Base-by-base conservation (phyloP, 148 eudicot species). In the Euryodendron excelsum region DNA sequence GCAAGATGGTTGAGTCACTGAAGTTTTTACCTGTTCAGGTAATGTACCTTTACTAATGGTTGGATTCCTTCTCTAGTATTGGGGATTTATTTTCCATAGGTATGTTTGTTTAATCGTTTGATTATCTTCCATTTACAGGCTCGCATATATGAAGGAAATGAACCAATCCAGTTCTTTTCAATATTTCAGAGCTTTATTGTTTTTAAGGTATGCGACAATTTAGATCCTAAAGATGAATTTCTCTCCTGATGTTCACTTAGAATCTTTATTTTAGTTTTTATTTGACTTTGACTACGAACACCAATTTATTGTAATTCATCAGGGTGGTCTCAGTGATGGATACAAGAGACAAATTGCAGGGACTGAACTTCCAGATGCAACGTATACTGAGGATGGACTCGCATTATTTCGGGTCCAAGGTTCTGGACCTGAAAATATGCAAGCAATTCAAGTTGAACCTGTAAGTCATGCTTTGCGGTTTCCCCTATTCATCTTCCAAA, bases 361-460 rank as follows among this genome's bases (percentile, higher is more conserved):
- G 80, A 85, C 84, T 78, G 94, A 84, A 72, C 74, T 85, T 66
- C 84, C 90, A 23, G 96, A 93, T 87, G 88, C 82, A 48, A 91
- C 94, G 13, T 91, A 91, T 77, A 78, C 85, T 73, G 94, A 90
- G 66, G 88, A 90, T 69, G 89, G 92, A 72, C 74, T 88, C 23
- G 98, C 98, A 74, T 72, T 93, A 33, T 91, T 93, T 65, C 90
- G 94, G 72, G 87, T 93, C 79, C 96, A 91, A 85, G 98, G 98
- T 58, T 87, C 98, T 84, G 93, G 96, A 81, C 90, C 96, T 69
- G 92, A 89, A 63, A 93, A 93, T 83, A 93, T 91, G 94, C 96
- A 93, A 93, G 91, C 98, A 79, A 91, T 93, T 82, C 98, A 93
- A 93, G 98, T 93, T 65, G 98, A 91, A 78, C 85, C 84, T 69